Evolutionary conservation across 257 asterid species (phyloP), one percentile per base, ranked within the genome.

Genomic region (Solanum pimpinellifolium): DNA sequence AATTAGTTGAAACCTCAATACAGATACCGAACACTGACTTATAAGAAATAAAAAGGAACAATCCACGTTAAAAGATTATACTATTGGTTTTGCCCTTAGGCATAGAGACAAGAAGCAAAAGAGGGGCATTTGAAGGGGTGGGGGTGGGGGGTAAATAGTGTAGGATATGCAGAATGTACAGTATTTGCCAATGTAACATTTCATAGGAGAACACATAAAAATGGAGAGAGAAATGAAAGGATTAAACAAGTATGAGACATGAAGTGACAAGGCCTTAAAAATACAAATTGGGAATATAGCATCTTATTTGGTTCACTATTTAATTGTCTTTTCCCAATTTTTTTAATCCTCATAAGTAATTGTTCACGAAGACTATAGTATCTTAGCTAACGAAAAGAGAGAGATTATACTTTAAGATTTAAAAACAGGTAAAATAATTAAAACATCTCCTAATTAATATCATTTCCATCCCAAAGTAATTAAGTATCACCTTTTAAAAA

Each of bases 231-330:
- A 41, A 82, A 80, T 35, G 73, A 66, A 70, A 86, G 88, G 87
- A 86, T 68, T 42, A 80, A 80, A 60, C 42, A 80, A 13, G 68
- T 47, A 70, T 31, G 77, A 72, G 88, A 88, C 81, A 59, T 85
- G 94, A 93, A 86, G 89, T 92, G 95, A 92, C 93, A 88, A 91
- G 91, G 91, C 90, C 88, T 87, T 47, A 81, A 88, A 88, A 27
- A 47, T 18, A 31, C 88, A 88, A 60, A 86, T 74, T 41, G 90
- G 92, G 93, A 94, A 93, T 80, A 77, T 91, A 86, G 92, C 88
- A 88, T 89, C 91, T 92, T 88, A 90, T 88, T 92, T 90, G 91
- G 91, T 91, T 65, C 92, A 90, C 92, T 56, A 90, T 88, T 89
- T 90, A 87, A 84, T 93, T 93, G 87, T 88, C 75, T 35, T 35